Evolutionary conservation across 768 basidiomycete genomes (phyloP), one percentile per base, ranked within the genome.

Genomic region (Suillus decipiens): DNA sequence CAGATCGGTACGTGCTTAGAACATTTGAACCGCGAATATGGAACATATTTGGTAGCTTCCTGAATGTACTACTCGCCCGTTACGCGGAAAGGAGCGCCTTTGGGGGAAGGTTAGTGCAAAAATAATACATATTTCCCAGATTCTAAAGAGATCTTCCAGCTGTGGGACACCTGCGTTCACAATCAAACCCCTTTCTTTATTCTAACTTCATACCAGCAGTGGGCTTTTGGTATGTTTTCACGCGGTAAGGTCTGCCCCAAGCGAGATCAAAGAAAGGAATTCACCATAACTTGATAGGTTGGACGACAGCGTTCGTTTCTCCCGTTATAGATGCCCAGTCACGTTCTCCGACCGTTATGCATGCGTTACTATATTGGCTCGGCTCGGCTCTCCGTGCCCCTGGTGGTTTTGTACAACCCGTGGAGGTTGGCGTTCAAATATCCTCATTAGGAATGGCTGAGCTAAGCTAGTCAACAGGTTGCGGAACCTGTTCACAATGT

Each of bases 161-260:
- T 75, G 39, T 88, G 85, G 84, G 87, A 88, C 69, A 67, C 76
- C 22, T 88, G 86, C 72, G 81, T 79, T 51, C 69, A 74, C 45
- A 76, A 75, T 64, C 76, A 79, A 31, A 80, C 81, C 4, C 82
- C 77, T 34, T 86, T 82, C 78, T 88, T 88, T 59, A 80, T 86
- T 17, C 68, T 88, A 59, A 86, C 86, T 7, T 83, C 83, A 4
- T 88, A 87, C 68, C 79, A 81, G 53, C 79, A 83, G 17, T 88
- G 86, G 87, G 76, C 82, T 7, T 88, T 88, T 67, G 87, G 87
- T 5, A 80, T 76, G 24, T 88, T 87, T 69, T 84, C 85, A n/a
- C 71, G 73, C 69, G 84, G 87, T 86, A 70, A 67, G 51, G 47
- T 62, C 43, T 45, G 14, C 28, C 11, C 11, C 24, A 28, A 41